Base-by-base conservation (phyloP, 805 yeast species). In the Sugiyamaella floridensis region DNA sequence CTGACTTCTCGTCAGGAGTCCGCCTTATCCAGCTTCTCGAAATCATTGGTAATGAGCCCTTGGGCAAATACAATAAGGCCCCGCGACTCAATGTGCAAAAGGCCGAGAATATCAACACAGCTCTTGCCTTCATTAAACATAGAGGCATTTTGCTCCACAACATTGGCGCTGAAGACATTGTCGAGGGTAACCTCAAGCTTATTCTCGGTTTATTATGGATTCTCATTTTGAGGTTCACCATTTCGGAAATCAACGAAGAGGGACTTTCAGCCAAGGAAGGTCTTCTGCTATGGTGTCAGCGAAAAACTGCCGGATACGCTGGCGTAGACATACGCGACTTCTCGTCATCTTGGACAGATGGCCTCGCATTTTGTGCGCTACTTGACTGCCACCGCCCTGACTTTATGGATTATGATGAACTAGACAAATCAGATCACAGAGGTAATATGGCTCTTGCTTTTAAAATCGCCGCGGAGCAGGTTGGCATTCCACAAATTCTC, bases 161-260 rank as follows among this genome's bases (percentile, higher is more conserved):
- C 53, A 68, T 71, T 34, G 74, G 74, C 2, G 71, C 97, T 14
- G 97, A 89, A 67, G 97, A 89, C 68, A 87, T 90, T 50, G 84
- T 88, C 57, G 97, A 89, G 64, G 97, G 97, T 62, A 90, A 86
- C 62, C 95, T 89, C 66, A 96, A 90, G 70, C 78, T 90, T 67
- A 86, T 90, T 54, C 72, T 92, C 58, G 98, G 98, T 52, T 76
- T 90, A 59, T 85, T 90, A 60, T 90, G 98, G 98, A 67, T 69
- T 42, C 56, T 71, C 34, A 71, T 71, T 56, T 53, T 71, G 29
- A 53, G 68, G 16, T 71, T 69, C 55, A 65, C 74, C n/a, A 65
- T 71, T 34, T 66, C 69, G 7, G 71, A 68, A 28, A 71, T 71
- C 60, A 62, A 57, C 48, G 70, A 69, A 45, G 73, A 70, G 45